phyloP scores from a whole-genome alignment of 2,329 filamentous ascomycete genomes.

The Ophiosphaerella narmari region DNA sequence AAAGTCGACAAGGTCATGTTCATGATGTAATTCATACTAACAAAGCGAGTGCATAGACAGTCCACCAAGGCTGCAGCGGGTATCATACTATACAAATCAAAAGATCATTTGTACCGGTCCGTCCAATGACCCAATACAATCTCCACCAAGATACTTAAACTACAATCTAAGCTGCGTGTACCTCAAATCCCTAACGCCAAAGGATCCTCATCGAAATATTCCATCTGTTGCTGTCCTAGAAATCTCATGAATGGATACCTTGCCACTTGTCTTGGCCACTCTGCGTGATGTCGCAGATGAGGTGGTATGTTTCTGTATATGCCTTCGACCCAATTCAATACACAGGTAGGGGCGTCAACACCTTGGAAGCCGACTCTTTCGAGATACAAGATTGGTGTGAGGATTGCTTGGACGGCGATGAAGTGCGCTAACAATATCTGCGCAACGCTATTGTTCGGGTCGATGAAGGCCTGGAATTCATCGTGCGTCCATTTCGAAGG shows the following conservation, averaged over 20 bases:
- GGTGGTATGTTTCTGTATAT: constrained; percentile 36
- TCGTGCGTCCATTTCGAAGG: constrained; percentile 48
- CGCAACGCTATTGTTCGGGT: constrained; percentile 48
- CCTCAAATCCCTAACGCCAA: background rate
- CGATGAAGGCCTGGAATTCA: constrained; percentile 51
- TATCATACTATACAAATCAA: constrained; percentile 8
- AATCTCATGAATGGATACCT: constrained; percentile 36
- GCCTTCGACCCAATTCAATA: constrained; percentile 40
- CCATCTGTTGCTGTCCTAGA: constrained; percentile 26
- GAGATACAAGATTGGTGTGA: constrained; percentile 48
- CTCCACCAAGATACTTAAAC: background rate
- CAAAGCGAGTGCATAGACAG: constrained; percentile 11
- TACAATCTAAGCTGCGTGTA: background rate
- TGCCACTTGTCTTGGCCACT: constrained; percentile 39
- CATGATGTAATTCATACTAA: background rate
- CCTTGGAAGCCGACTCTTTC: constrained; percentile 42
- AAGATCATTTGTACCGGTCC: background rate
- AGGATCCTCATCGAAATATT: constrained; percentile 10
- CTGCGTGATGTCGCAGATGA: constrained; percentile 28
- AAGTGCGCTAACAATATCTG: constrained; percentile 55
- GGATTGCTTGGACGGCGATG: constrained; percentile 52
- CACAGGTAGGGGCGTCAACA: constrained; percentile 37
- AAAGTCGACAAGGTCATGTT: too few species aligned
- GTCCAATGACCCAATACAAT: background rate
- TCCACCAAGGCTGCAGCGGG: constrained; percentile 8